Evolutionary conservation across 345 rosid species (phyloP), one percentile per base, ranked within the genome.

Genomic region (Jatropha curcas): DNA sequence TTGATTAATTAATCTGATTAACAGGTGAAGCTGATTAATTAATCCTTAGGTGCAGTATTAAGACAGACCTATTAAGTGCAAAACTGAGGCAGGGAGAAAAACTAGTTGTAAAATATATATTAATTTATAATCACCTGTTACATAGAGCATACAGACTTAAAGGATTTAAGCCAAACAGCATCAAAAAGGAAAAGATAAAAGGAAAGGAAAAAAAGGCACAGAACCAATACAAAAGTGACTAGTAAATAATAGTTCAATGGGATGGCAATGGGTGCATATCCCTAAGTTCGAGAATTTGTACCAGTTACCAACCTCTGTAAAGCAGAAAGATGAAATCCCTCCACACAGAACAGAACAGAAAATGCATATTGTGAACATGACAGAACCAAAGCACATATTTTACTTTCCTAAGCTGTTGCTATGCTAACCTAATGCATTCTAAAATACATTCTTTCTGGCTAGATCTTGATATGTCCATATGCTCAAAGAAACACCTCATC

Each of bases 361-460:
- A 67, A 70, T 81, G 24, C 80, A 69, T 34, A 61, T 16, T 27
- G 37, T 48, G 66, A 79, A 61, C 69, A 70, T 28, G 27, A 71
- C 63, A 34, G 68, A 61, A 50, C 33, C 63, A 12, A 51, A 45
- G 74, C 34, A 60, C 75, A 68, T 16, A 56, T 66, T 31, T 31
- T 35, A 70, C 46, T 64, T 57, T 64, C 39, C 71, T 71, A 34
- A 25, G 58, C 51, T 64, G 43, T 71, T 71, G 48, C 79, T 48
- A 57, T 19, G 25, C 68, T 64, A 27, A 70, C 65, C 30, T 53
- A 43, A 43, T 3, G 20, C 57, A 31, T 22, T 17, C 70, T 37
- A 31, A 34, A 33, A 43, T 56, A 37, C 70, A 13, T 55, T 34
- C 33, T 37, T 53, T 35, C 41, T 27, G 68, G 65, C 68, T 4